Percentiles rank a stretch among this genome's conserved stretches.
These are phyloP conservation scores for Sicyos edulis DNA, from an alignment of 306 rosid species.

Conservation along the genomic window DNA sequence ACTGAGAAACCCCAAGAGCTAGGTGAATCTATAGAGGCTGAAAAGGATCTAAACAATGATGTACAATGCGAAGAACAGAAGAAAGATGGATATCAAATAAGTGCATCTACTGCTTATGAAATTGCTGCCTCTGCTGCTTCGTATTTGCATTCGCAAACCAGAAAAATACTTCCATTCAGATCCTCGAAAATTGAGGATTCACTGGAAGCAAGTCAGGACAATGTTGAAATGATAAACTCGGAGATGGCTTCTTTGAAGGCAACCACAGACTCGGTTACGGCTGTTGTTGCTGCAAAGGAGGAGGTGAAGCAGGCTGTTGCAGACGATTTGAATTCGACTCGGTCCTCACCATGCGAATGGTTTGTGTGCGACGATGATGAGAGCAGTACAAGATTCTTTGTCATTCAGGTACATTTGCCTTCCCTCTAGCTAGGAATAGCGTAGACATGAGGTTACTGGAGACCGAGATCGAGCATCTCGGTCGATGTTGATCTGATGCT, in stretches of 20 bases:
- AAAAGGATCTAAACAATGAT: constrained; percentile 25
- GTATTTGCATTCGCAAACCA: constrained; percentile 64
- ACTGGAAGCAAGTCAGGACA: constrained; percentile 27
- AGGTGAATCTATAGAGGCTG: constrained; percentile 33
- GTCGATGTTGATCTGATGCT: neutral
- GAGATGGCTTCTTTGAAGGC: constrained; percentile 82
- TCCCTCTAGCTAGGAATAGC: constrained; percentile 4
- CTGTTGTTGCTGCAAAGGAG: constrained; percentile 94
- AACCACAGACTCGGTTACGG: constrained; percentile 81
- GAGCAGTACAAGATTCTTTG: constrained; percentile 62
- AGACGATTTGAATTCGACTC: constrained; percentile 64
- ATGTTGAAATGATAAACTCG: constrained; percentile 35
- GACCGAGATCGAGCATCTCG: neutral
- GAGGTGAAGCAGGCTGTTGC: constrained; percentile 98
- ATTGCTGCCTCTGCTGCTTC: constrained; percentile 94
- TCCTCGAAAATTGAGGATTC: constrained; percentile 41
- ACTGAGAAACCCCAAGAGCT: constrained; percentile 37
- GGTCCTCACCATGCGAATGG: constrained; percentile 93
- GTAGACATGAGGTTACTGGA: neutral
- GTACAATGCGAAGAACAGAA: constrained; percentile 33
- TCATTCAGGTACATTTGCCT: constrained; percentile 56
- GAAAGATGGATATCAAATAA: constrained; percentile 38
- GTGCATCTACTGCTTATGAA: constrained; percentile 59
- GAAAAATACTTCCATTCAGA: constrained; percentile 68
- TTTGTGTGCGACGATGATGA: constrained; percentile 74